Base-by-base conservation (phyloP, 2,329 filamentous ascomycete species). In the Pyrenochaeta sp. region DNA sequence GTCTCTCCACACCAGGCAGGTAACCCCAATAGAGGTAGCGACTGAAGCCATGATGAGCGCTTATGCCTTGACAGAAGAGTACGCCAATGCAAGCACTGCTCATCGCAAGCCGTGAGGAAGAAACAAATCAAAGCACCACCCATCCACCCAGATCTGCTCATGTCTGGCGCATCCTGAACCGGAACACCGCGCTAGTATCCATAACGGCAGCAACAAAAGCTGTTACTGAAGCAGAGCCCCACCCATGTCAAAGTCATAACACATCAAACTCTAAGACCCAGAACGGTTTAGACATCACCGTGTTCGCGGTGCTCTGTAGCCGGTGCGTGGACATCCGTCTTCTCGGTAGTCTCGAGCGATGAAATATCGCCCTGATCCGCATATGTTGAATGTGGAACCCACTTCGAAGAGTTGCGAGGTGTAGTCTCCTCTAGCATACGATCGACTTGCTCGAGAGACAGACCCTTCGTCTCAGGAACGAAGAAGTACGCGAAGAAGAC, bases 401-500 rank as follows among this genome's bases (percentile, higher is more conserved):
- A 94, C 81, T 87, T 88, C 77, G 86, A 80, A 1, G 89, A 92
- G 9, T 84, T 91, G 59, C 90, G 86, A 44, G 91, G 90, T 6
- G 86, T 91, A 36, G 86, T 88, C 86, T 94, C 91, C 81, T 93
- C 90, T 83, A 95, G 88, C 91, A 94, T 93, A 82, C 86, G 87
- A 73, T 92, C 89, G 64, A 92, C 91, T 80, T 92, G 89, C 76
- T 92, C 90, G 40, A 92, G 81, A 65, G 87, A 90, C 72, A 92
- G 86, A 74, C 90, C 90, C 79, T 88, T 91, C 1, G 90, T 92
- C 79, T 92, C 90, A 65, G 88, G 91, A n/a, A 92, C 87, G 81
- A 91, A 86, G 72, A 83, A 86, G 81, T 87, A 93, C 22, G 91
- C 90, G 71, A 92, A 93, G 52, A 91, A 75, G 8, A 78, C 76